Base-by-base conservation (phyloP, 176 grass and related monocot species). In the Zoysia pacifica region DNA sequence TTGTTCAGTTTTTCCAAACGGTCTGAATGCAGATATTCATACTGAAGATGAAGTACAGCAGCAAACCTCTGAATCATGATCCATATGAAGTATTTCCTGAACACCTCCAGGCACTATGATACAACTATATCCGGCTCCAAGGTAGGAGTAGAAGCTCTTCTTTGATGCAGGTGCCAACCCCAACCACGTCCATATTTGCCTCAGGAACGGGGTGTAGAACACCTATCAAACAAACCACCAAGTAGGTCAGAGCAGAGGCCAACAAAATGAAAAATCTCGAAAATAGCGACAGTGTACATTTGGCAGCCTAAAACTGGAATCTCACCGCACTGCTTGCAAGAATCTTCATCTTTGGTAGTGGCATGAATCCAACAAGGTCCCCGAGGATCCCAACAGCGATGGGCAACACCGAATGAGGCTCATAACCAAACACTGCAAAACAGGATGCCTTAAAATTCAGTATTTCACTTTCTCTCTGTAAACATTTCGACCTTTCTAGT, bases 61-160 rank as follows among this genome's bases (percentile, higher is more conserved):
- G 2, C 60, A 76, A 42, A 94, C 96, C 92, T 98, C 96, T 4
- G 90, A 89, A 87, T 88, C 79, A 79, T 82, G 83, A 79, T 94
- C 90, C 96, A 98, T 98, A 70, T 94, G 90, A 81, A 91, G 86
- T 74, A 98, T 98, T 87, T 98, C 92, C 44, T 98, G 92, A 1
- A 98, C 96, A n/a, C 96, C 96, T 76, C 96, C 96, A 5, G 96
- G 92, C 59, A 95, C 87, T 54, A 98, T 62, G 36, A 81, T 65
- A 73, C 92, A 98, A 60, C 75, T 94, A 77, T 93, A 90, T 19
- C 92, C 92, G n/a, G 85, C 80, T 72, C 60, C 78, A 68, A 98
- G 81, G 81, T 73, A 83, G 5, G 83, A 81, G 84, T 93, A 93
- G 52, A 94, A 98, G 13, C 81, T 92, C 72, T 98, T 93, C 81